These are phyloP conservation scores for Verticillium dahliae DNA, from an alignment of 2,329 filamentous ascomycete genomes.

Conservation along the genomic window DNA sequence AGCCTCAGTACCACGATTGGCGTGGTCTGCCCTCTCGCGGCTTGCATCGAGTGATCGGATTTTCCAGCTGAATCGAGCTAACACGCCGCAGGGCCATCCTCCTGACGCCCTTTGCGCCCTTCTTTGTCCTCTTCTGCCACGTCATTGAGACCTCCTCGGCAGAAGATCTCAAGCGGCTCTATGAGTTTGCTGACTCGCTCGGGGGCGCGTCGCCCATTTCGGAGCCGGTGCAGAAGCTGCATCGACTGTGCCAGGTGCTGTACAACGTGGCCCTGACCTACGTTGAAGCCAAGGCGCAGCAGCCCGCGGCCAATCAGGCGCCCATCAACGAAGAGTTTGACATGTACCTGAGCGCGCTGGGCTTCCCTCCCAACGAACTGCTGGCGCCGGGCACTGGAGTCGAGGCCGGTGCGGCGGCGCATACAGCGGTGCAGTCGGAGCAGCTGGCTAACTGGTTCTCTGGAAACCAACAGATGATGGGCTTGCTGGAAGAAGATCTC, in stretches of 20 bases:
- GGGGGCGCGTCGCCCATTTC: slow-evolving; percentile 6
- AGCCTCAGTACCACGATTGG: background rate
- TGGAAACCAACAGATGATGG: slow-evolving; percentile 59
- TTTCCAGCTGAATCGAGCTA: background rate
- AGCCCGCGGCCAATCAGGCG: slow-evolving; percentile 33
- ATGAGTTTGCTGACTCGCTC: slow-evolving; percentile 46
- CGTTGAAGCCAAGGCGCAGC: slow-evolving; percentile 1
- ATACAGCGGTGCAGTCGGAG: slow-evolving; percentile 23
- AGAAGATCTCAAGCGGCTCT: slow-evolving; percentile 46
- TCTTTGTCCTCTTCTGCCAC: slow-evolving; percentile 53
- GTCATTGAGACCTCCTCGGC: slow-evolving; percentile 47
- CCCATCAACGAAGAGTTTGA: slow-evolving; percentile 56
- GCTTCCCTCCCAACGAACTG: slow-evolving; percentile 42
- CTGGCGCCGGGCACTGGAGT: slow-evolving; percentile 9
- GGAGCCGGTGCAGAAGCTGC: slow-evolving; percentile 35
- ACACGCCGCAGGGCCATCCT: slow-evolving; percentile 39
- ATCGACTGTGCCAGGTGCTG: slow-evolving; percentile 34
- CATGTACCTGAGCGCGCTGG: slow-evolving; percentile 57
- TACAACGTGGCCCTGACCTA: background rate
- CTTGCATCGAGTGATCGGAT: slow-evolving; percentile 9
- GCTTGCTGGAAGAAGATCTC: slow-evolving; percentile 55
- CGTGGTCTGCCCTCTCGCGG: background rate
- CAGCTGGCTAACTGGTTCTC: slow-evolving; percentile 61
- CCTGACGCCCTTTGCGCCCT: slow-evolving; percentile 51
- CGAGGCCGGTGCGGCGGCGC: slow-evolving; percentile 22